Evolutionary conservation across 495 filamentous ascomycete genomes (phyloP).

Genomic region (Penicillium coffeae): DNA sequence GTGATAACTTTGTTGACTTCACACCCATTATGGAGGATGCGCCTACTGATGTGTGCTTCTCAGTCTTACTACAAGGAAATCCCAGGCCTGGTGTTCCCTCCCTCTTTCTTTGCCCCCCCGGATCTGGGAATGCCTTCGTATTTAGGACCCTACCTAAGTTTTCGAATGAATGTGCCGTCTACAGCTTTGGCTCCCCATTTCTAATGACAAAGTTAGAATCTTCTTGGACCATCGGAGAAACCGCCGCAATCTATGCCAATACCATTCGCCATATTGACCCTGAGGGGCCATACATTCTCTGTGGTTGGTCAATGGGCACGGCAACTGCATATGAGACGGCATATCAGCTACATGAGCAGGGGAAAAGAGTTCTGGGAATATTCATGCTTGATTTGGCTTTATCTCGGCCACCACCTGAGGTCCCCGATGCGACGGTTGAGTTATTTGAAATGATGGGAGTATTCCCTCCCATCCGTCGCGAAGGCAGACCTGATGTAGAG

Average conservation of each 20-base stretch:
- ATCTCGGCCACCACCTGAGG: background rate
- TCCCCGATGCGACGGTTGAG: constrained; percentile 7
- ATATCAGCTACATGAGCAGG: constrained; percentile 8
- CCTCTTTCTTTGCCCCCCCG: constrained; percentile 11
- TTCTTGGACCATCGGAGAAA: constrained; percentile 12
- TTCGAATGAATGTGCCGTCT: constrained; percentile 9
- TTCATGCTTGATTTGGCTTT: constrained; percentile 11
- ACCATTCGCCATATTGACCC: constrained; percentile 9
- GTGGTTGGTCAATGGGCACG: constrained; percentile 17
- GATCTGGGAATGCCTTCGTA: constrained; percentile 13
- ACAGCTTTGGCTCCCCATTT: constrained; percentile 13
- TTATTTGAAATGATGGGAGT: constrained; percentile 20
- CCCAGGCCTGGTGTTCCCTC: constrained; percentile 9
- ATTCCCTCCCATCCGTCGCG: constrained; percentile 21
- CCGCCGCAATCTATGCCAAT: constrained; percentile 8
- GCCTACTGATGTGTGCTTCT: constrained; percentile 8
- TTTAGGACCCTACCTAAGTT: constrained; percentile 11
- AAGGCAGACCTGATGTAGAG: constrained; percentile 10
- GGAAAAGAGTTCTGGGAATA: constrained; percentile 10
- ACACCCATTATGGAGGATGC: constrained; percentile 1
- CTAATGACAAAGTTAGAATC: constrained; percentile 13
- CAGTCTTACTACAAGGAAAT: constrained; percentile 9
- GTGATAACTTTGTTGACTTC: constrained; percentile 3
- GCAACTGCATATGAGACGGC: constrained; percentile 11
- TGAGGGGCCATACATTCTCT: constrained; percentile 11